A percentile compares a stretch with the other conserved stretches of the same genome.
These are phyloP conservation scores for Xerocomellus chrysenteron DNA, from an alignment of 768 basidiomycete genomes.

Conservation along the genomic window DNA sequence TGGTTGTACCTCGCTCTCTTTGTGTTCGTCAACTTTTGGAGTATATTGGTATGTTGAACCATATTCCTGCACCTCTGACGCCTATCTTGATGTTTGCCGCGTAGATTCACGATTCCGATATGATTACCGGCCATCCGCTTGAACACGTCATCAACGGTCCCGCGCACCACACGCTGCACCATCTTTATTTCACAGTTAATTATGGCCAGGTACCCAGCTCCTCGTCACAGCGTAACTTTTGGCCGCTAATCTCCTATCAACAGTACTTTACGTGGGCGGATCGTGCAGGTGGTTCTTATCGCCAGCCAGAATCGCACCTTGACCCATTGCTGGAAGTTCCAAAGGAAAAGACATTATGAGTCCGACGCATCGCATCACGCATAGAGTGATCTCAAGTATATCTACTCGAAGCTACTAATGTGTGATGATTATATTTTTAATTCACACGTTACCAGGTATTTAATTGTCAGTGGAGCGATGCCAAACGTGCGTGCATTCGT, in stretches of 20 bases:
- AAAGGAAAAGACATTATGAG: slow-evolving; percentile 29
- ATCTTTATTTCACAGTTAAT: slow-evolving; percentile 95
- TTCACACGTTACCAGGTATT: neutral
- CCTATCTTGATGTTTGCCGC: neutral
- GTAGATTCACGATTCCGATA: slow-evolving; percentile 98
- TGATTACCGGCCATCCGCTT: slow-evolving; percentile 88
- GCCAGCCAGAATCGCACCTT: slow-evolving; percentile 77
- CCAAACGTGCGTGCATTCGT: neutral
- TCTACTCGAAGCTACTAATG: slow-evolving; percentile 21
- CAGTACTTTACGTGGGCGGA: slow-evolving; percentile 99
- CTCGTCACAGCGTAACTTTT: neutral
- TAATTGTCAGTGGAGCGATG: neutral
- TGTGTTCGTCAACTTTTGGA: slow-evolving; percentile 92
- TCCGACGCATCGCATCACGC: neutral
- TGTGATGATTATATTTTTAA: slow-evolving; percentile 7
- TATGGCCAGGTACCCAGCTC: slow-evolving; percentile 72
- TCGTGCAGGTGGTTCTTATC: slow-evolving; percentile 78
- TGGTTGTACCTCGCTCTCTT: slow-evolving; percentile 82
- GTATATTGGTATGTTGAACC: slow-evolving; percentile 65
- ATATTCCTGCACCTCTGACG: neutral
- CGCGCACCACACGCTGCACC: slow-evolving; percentile 95
- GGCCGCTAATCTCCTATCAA: slow-evolving; percentile 19
- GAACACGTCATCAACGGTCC: slow-evolving; percentile 97
- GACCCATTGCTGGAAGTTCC: slow-evolving; percentile 77
- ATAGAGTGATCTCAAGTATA: slow-evolving; percentile 15